A percentile compares a stretch with the other conserved stretches of the same genome.
Evolutionary conservation across 768 basidiomycete species (phyloP).

Genomic region (Hygrophoropsis aurantiaca): DNA sequence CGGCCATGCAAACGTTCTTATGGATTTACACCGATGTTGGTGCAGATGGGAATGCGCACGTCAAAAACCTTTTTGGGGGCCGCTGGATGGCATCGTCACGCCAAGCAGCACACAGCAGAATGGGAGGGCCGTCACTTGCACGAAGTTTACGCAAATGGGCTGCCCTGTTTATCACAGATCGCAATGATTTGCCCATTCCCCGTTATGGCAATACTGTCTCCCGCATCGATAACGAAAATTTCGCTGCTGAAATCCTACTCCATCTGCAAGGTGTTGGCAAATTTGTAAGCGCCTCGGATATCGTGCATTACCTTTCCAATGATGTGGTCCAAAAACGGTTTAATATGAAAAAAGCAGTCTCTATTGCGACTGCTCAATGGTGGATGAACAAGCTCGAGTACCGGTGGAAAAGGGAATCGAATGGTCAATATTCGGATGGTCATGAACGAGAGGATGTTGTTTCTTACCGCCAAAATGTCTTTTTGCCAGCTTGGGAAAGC

Average conservation of each 20-base stretch:
- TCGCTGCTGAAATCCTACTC: conserved; percentile 11
- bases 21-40: background rate
- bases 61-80: too few species aligned
- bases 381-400: conserved; percentile 39
- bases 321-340: conserved; percentile 10
- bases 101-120: background rate
- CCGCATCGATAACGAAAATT: conserved; percentile 13
- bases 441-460: conserved; percentile 39
- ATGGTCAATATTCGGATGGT: conserved; percentile 38
- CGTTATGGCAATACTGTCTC: too few species aligned
- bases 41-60: too few species aligned
- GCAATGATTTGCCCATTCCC: background rate
- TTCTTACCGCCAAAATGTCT: conserved; percentile 22
- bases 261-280: conserved; percentile 18
- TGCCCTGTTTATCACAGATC: background rate
- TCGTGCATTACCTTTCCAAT: conserved; percentile 14
- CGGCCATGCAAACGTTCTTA: background rate
- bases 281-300: conserved; percentile 16
- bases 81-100: background rate
- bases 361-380: conserved; percentile 27
- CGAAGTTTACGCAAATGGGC: background rate
- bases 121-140: background rate
- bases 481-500: conserved; percentile 5
- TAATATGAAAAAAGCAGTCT: conserved; percentile 16
- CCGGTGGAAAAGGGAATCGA: conserved; percentile 21